These are phyloP conservation scores for Schwanniomyces pseudopolymorphus DNA, from an alignment of 805 yeast species.

Conservation along the genomic window DNA sequence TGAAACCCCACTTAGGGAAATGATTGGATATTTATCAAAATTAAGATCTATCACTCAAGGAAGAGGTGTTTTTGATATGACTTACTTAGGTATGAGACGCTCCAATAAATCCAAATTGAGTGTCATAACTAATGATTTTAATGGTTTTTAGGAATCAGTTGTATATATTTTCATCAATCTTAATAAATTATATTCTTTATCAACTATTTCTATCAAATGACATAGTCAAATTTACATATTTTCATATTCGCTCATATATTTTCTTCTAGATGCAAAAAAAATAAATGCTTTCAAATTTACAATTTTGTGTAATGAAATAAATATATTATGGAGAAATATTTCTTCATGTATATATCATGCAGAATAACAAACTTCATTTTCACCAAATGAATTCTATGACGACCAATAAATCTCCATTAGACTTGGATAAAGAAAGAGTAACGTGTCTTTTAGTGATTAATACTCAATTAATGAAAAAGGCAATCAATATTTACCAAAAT, in stretches of 20 bases:
- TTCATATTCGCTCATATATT: too few relatives aligned
- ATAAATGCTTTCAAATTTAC: too few relatives aligned
- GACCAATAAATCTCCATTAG: slow-evolving; percentile 11
- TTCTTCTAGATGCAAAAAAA: too few relatives aligned
- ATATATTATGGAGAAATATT: too few relatives aligned
- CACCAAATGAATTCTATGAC: slow-evolving; percentile 3
- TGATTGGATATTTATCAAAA: slow-evolving; percentile 83
- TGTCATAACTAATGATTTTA: slow-evolving; percentile 14
- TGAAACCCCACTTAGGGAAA: slow-evolving; percentile 79
- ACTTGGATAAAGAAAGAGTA: slow-evolving; percentile 40
- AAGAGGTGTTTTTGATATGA: slow-evolving; percentile 80
- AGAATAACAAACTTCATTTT: not conserved
- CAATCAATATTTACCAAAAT: slow-evolving; percentile 34
- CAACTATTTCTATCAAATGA: too few relatives aligned
- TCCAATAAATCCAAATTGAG: slow-evolving; percentile 53
- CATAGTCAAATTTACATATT: too few relatives aligned
- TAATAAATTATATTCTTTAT: too few relatives aligned
- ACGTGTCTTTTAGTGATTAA: slow-evolving; percentile 42
- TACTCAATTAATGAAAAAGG: slow-evolving; percentile 42
- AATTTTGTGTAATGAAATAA: too few relatives aligned
- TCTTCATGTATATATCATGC: too few relatives aligned
- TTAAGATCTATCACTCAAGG: slow-evolving; percentile 88
- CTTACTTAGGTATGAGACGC: slow-evolving; percentile 68
- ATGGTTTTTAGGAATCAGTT: slow-evolving; percentile 1
- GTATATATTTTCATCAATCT: not conserved